Evolutionary conservation across 2,329 filamentous ascomycete genomes (phyloP), one percentile per base, ranked within the genome.

Genomic region (Fusarium devonianum): DNA sequence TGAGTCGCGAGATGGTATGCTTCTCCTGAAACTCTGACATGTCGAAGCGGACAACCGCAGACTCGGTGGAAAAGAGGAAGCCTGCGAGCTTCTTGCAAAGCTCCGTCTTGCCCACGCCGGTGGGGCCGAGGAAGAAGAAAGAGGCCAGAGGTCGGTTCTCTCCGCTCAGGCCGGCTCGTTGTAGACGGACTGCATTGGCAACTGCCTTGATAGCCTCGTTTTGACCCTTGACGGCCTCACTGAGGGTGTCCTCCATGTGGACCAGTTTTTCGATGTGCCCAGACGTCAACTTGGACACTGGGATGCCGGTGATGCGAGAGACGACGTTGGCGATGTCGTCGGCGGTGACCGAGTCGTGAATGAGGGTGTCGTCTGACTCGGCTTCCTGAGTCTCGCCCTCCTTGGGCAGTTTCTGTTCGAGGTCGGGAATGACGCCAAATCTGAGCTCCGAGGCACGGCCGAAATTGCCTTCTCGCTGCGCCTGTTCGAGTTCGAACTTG

Each of bases 11-110:
- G 46, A 97, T 89, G 4, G 94, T 97, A 69, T 97, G 93, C 72
- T 96, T 96, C 69, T 97, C 94, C 68, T 96, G 92, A 70, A 97
- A 97, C 68, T 99, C 94, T 64, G 86, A 90, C 94, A 97, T 97
- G 72, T 97, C 94, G 71, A 97, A 97, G 23, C 94, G 84, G 23
- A 97, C 85, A 18, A 99, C 91, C 3, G 94, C 93, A 19, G 86
- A 85, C 64, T 96, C 90, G 2, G 91, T 96, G 1, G 89, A 94
- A 74, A 97, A 99, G 26, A 99, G 78, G 75, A 97, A 97, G 49
- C 82, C 83, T 2, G 94, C 94, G 63, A 99, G 87, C 70, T 95
- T 93, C 79, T 97, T 97, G 80, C 92, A 96, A 1, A 97, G 84
- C 69, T 97, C 92, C 3, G 94, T 99, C 77, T 97, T 99, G 48